A percentile compares a stretch with the other conserved stretches of the same genome.
Conservation (phyloP, 1,284 basidiomycete species). For the Moesziomyces parantarcticus region DNA sequence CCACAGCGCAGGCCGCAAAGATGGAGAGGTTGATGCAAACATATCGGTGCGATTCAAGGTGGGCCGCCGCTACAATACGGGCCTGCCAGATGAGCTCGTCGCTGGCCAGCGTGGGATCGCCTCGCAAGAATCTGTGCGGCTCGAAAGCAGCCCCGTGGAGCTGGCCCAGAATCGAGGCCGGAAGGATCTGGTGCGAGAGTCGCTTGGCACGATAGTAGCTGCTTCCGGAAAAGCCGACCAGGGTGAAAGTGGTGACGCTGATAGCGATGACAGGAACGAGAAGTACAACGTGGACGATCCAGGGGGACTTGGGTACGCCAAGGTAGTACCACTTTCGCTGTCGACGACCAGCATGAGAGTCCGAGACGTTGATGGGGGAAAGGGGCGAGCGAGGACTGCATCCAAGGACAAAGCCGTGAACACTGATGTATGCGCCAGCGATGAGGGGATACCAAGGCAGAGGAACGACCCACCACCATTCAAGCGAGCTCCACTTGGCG, state of each 20-base stretch:
- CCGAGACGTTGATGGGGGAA: not conserved
- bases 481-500: not conserved
- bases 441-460: constrained; percentile 12
- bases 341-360: no score
- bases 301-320: not conserved
- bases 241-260: not conserved
- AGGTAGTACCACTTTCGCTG: constrained; percentile 4
- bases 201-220: not conserved
- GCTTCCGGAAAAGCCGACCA: constrained; percentile 1
- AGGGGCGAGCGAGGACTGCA: constrained; percentile 20
- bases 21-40: constrained; percentile 7
- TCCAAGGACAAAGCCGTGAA: constrained; percentile 12
- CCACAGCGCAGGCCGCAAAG: constrained; percentile 1
- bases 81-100: constrained; percentile 5
- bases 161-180: not conserved
- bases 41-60: constrained; percentile 3
- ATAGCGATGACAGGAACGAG: not conserved
- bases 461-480: constrained; percentile 18
- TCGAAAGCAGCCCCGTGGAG: not conserved
- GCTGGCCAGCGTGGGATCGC: not conserved
- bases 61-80: constrained; percentile 10
- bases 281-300: constrained; percentile 1
- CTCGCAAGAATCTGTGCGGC: not conserved
- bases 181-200: not conserved
- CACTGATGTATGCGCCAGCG: constrained; percentile 2